Conservation (phyloP, 371 early-diverging fungal genomes). For the Fennellomyces sp. region DNA sequence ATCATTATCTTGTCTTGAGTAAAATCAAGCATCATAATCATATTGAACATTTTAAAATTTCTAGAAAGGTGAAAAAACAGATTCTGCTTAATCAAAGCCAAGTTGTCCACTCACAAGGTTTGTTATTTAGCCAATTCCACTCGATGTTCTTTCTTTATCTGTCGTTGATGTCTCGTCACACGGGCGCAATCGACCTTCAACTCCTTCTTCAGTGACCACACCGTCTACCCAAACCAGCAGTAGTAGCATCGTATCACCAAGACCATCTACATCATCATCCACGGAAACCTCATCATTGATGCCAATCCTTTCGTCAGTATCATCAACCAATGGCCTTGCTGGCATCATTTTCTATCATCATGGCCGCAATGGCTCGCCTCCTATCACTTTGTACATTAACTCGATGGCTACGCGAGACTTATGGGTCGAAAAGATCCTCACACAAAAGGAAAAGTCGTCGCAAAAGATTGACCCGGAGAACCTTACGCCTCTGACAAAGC, state of each 20-base stretch:
- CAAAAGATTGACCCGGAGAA: not conserved
- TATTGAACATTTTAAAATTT: slow-evolving; percentile 33
- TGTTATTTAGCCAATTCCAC: slow-evolving; percentile 25
- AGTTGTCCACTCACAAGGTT: no score
- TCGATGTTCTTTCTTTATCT: slow-evolving; percentile 17
- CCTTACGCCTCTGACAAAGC: not conserved
- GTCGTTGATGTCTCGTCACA: slow-evolving; percentile 7
- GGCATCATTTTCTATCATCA: slow-evolving; percentile 77
- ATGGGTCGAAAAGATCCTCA: slow-evolving; percentile 82
- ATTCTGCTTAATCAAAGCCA: not conserved
- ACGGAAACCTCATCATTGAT: slow-evolving; percentile 29
- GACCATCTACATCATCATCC: slow-evolving; percentile 13
- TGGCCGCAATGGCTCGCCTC: slow-evolving; percentile 64
- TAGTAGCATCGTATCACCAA: slow-evolving; percentile 1
- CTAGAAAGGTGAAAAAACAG: slow-evolving; percentile 23
- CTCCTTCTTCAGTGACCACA: not conserved
- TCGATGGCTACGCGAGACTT: slow-evolving; percentile 72
- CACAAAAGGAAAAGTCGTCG: slow-evolving; percentile 44
- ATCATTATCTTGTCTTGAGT: slow-evolving; percentile 84
- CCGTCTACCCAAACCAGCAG: not conserved
- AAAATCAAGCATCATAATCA: slow-evolving; percentile 50
- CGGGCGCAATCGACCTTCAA: not conserved
- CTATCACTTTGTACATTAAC: slow-evolving; percentile 71
- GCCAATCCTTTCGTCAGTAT: not conserved
- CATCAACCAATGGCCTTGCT: slow-evolving; percentile 26